A percentile compares a stretch with the other conserved stretches of the same genome.
phyloP scores from a whole-genome alignment of 2,329 filamentous ascomycete species.

The Calonectria crousiana region DNA sequence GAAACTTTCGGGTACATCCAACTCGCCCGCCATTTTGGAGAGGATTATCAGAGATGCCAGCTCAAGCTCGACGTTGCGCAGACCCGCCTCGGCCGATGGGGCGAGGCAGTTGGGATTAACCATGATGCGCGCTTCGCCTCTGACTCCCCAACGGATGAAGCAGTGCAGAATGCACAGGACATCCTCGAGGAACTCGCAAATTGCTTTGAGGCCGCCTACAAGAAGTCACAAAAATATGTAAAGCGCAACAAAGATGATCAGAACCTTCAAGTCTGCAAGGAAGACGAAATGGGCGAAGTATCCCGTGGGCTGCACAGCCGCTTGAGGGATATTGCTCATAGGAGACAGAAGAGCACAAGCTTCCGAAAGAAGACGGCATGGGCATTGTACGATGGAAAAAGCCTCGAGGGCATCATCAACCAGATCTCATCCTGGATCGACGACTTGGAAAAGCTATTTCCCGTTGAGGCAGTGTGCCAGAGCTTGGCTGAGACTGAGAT shows the following conservation, averaged over 20 bases:
- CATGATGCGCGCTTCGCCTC: background rate
- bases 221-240: background rate
- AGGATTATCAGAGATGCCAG: background rate
- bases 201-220: background rate
- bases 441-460: background rate
- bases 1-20: constrained; percentile 9
- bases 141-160: background rate
- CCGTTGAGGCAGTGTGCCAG: background rate
- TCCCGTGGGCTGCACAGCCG: background rate
- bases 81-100: background rate
- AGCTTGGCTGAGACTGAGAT: background rate
- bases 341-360: background rate
- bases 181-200: background rate
- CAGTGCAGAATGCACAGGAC: background rate
- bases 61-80: background rate
- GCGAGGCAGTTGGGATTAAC: background rate
- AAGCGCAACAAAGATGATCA: background rate
- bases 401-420: background rate
- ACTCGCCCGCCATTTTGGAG: background rate
- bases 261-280: background rate
- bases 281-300: background rate
- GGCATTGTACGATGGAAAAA: background rate
- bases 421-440: background rate
- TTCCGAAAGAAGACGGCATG: background rate
- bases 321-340: background rate